A percentile compares a stretch with the other conserved stretches of the same genome.
phyloP scores from a whole-genome alignment of 768 basidiomycete species.

The Rhizopogon roseolus region DNA sequence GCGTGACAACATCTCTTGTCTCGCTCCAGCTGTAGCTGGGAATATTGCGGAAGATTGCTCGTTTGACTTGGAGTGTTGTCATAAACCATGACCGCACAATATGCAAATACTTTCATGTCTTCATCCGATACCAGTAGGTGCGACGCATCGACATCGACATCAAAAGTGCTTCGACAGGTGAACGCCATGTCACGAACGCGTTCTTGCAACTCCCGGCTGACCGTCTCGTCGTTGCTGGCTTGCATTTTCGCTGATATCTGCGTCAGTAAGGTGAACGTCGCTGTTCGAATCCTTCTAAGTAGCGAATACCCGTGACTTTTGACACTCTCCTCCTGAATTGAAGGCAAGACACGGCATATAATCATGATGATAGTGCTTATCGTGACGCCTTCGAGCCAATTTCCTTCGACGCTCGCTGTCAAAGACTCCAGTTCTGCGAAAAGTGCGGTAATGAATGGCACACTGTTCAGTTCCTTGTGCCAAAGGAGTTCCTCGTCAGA shows the following conservation, averaged over 20 bases:
- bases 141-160: conserved; percentile 14
- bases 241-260: conserved; percentile 25
- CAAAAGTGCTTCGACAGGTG: conserved; percentile 32
- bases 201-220: conserved; percentile 11
- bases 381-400: conserved; percentile 34
- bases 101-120: conserved; percentile 20
- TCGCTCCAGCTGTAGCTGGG: conserved; percentile 20
- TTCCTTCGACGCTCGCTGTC: conserved; percentile 30
- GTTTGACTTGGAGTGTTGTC: conserved; percentile 17
- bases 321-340: conserved; percentile 9
- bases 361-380: conserved; percentile 31
- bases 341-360: conserved; percentile 31
- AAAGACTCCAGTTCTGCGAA: conserved; percentile 31
- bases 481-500: conserved; percentile 21
- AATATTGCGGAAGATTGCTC: conserved; percentile 4
- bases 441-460: conserved; percentile 31
- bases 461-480: conserved; percentile 33
- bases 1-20: conserved; percentile 24
- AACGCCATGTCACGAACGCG: conserved; percentile 32
- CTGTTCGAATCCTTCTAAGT: conserved; percentile 26
- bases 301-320: conserved; percentile 16
- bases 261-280: conserved; percentile 32
- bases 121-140: conserved; percentile 13
- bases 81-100: conserved; percentile 21
- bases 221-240: background rate